These are phyloP conservation scores for Persicaria tinctoria DNA, from an alignment of 148 eudicot genomes.

Conservation along the genomic window DNA sequence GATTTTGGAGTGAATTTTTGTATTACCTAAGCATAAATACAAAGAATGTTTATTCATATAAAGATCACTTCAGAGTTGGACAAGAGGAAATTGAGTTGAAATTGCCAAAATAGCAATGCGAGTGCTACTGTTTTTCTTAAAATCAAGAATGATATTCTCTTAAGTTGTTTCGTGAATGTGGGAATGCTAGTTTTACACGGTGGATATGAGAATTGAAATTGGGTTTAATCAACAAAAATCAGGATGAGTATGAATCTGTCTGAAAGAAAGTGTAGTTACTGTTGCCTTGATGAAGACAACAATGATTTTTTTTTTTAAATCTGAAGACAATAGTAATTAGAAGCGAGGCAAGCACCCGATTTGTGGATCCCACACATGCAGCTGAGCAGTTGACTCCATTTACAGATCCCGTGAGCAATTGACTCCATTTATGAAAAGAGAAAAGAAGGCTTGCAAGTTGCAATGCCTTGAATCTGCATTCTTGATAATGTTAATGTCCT, in stretches of 20 bases:
- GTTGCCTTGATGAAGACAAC: neutral
- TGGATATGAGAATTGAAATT: neutral
- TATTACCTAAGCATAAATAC: neutral
- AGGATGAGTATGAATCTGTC: neutral
- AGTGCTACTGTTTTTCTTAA: too few relatives aligned
- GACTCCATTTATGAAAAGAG: too few relatives aligned
- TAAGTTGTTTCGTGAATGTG: neutral
- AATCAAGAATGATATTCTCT: neutral
- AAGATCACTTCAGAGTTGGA: neutral
- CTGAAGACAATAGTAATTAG: neutral
- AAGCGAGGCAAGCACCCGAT: neutral
- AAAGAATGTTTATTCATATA: neutral
- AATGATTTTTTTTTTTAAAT: neutral
- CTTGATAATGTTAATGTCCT: too few relatives aligned
- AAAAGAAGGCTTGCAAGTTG: too few relatives aligned
- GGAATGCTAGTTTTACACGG: neutral
- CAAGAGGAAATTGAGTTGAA: too few relatives aligned
- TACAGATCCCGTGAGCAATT: too few relatives aligned
- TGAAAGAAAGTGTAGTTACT: neutral
- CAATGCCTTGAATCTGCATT: too few relatives aligned
- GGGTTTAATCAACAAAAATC: neutral
- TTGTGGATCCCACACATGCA: too few relatives aligned
- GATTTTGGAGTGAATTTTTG: slow-evolving; percentile 52
- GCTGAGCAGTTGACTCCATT: too few relatives aligned
- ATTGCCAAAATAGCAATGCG: too few relatives aligned